phyloP scores from a whole-genome alignment of 1,139 yeast species.

The Hemisphaericaspora subhashii region DNA sequence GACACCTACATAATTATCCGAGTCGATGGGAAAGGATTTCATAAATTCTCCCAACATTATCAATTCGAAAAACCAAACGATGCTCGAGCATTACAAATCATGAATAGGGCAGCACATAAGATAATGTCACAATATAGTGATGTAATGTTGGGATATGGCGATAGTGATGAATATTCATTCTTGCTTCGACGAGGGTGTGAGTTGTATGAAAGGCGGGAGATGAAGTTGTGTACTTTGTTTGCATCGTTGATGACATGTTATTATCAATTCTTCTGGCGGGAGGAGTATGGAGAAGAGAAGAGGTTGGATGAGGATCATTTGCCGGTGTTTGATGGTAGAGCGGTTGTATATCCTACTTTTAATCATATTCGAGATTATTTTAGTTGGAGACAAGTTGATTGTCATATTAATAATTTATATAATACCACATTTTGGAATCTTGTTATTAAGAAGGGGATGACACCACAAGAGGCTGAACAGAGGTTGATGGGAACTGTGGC shows the following conservation, averaged over 20 bases:
- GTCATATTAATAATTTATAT: slow-evolving; percentile 92
- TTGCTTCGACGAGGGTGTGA: slow-evolving; percentile 60
- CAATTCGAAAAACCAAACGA: slow-evolving; percentile 88
- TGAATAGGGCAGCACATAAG: slow-evolving; percentile 77
- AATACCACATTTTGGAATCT: slow-evolving; percentile 92
- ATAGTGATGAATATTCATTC: slow-evolving; percentile 92
- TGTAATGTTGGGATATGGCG: slow-evolving; percentile 83
- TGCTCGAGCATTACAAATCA: slow-evolving; percentile 64
- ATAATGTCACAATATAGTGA: slow-evolving; percentile 70
- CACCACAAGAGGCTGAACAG: slow-evolving; percentile 78
- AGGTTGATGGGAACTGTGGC: slow-evolving; percentile 72
- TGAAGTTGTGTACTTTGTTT: slow-evolving; percentile 76
- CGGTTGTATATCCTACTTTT: slow-evolving; percentile 76
- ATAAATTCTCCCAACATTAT: slow-evolving; percentile 73
- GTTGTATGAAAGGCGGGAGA: slow-evolving; percentile 77
- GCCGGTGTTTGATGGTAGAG: slow-evolving; percentile 91
- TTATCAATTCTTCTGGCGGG: slow-evolving; percentile 68
- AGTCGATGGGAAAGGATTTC: slow-evolving; percentile 94
- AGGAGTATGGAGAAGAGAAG: slow-evolving; percentile 49
- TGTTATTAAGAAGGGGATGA: slow-evolving; percentile 66
- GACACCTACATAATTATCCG: slow-evolving; percentile 81
- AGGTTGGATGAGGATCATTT: slow-evolving; percentile 33
- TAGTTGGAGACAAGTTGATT: slow-evolving; percentile 95
- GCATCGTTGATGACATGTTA: slow-evolving; percentile 80
- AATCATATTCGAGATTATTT: slow-evolving; percentile 73